Conservation (phyloP, 2,329 filamentous ascomycete genomes). For the Colletotrichum zoysiae region DNA sequence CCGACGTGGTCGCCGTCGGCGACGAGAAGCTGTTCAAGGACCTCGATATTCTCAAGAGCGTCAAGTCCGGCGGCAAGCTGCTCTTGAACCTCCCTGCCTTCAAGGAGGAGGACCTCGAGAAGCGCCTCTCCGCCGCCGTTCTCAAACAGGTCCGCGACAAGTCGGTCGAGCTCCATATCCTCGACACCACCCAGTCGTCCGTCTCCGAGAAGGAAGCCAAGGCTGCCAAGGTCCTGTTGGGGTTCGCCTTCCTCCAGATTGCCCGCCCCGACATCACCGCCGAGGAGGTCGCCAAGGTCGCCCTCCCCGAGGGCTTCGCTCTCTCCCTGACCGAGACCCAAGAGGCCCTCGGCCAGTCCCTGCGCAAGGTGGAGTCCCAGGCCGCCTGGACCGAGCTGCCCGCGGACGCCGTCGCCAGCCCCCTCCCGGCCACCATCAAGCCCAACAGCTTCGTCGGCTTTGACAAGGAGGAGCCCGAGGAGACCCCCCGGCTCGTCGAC, state of each 20-base stretch:
- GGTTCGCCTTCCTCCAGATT: constrained; percentile 86
- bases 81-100: constrained; percentile 82
- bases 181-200: constrained; percentile 78
- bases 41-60: constrained; percentile 77
- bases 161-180: constrained; percentile 76
- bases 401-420: constrained; percentile 64
- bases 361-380: constrained; percentile 81
- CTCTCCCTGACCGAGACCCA: constrained; percentile 67
- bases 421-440: constrained; percentile 74
- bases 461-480: constrained; percentile 80
- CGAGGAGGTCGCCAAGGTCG: constrained; percentile 75
- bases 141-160: constrained; percentile 80
- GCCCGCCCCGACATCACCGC: constrained; percentile 75
- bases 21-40: constrained; percentile 82
- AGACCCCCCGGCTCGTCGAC: constrained; percentile 73
- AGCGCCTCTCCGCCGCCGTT: constrained; percentile 79
- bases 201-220: constrained; percentile 74
- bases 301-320: constrained; percentile 65
- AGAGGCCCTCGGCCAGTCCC: constrained; percentile 75
- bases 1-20: constrained; percentile 83
- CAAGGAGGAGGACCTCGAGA: constrained; percentile 91
- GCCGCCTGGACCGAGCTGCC: constrained; percentile 83
- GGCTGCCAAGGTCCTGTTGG: constrained; percentile 75
- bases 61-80: constrained; percentile 79
- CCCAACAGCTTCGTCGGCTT: constrained; percentile 87